Conservation (phyloP, 2,329 filamentous ascomycete species). For the Calonectria multiphialidica region DNA sequence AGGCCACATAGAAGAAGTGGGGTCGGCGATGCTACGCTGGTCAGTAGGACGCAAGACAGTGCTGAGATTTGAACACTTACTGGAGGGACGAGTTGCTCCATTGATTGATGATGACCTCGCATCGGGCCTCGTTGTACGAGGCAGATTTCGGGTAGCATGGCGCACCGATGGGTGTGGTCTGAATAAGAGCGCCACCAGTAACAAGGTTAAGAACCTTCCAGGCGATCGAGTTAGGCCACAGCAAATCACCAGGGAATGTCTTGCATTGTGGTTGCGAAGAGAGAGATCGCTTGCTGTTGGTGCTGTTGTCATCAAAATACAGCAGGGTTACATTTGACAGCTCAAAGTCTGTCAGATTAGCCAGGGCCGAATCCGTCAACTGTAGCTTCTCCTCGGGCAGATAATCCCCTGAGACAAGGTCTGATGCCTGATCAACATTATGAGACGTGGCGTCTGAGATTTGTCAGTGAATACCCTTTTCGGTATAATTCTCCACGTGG, state of each 20-base stretch:
- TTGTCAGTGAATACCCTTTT: neutral
- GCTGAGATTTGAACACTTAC: conserved; percentile 18
- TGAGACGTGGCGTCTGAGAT: conserved; percentile 20
- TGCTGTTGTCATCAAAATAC: conserved; percentile 20
- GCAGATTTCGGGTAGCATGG: conserved; percentile 44
- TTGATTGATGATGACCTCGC: conserved; percentile 40
- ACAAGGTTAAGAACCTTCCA: conserved; percentile 52
- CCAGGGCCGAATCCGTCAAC: conserved; percentile 25
- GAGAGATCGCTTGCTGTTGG: neutral
- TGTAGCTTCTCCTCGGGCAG: conserved; percentile 34
- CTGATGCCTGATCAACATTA: conserved; percentile 21
- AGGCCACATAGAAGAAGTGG: conserved; percentile 55
- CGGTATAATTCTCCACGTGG: neutral
- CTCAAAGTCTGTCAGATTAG: conserved; percentile 28
- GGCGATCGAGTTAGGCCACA: conserved; percentile 42
- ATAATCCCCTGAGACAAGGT: conserved; percentile 27
- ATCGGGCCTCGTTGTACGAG: conserved; percentile 44
- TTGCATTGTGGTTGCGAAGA: conserved; percentile 42
- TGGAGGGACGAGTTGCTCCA: conserved; percentile 44
- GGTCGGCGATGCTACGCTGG: conserved; percentile 47
- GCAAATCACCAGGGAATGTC: conserved; percentile 47
- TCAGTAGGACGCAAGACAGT: neutral
- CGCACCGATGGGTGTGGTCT: conserved; percentile 48
- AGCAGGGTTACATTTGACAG: conserved; percentile 23
- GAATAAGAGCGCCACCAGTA: conserved; percentile 46